Base-by-base conservation (phyloP, 2,329 filamentous ascomycete species). In the Akanthomyces uredinophilus region DNA sequence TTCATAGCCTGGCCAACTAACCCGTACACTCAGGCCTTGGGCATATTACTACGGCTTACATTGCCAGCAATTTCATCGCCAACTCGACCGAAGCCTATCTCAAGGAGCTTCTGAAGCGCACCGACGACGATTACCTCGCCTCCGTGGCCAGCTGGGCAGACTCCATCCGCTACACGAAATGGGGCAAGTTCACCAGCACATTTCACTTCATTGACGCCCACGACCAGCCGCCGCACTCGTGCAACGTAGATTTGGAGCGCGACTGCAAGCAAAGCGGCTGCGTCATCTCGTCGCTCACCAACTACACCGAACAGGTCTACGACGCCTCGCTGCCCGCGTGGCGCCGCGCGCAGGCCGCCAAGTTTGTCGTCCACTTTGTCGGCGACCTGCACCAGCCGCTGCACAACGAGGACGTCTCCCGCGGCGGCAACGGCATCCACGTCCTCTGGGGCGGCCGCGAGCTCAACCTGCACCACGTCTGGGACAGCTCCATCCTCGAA, bases 131-230 rank as follows among this genome's bases (percentile, higher is more conserved):
- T 67, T 88, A 87, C 69, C 78, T 89, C 29, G 85, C 86, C 53
- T 79, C 79, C 62, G 81, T 88, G 3, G 86, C 87, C 3, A 84
- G 84, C 11, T 89, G 87, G 87, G 86, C 87, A 35, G 87, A 89
- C 74, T 85, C 80, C 44, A 79, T 87, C 71, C 80, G 86, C 27
- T 88, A 89, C 74, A 87, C 83, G 8, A 79, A 81, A 71, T 86
- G 83, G 76, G 86, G 84, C 16, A 78, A 78, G 43, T 89, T 85
- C 72, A 85, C 82, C 10, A 83, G 79, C 65, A 81, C 80, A 39
- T 87, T 87, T 72, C 87, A 89, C 78, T 89, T 85, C 75, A 89
- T 89, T 73, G 87, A 89, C 71, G 86, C 86, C 63, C 81, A 87
- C 68, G 87, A 89, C 73, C 72, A 75, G 67, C 87, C 87, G 61